phyloP scores from a whole-genome alignment of 2,329 filamentous ascomycete genomes.

The Tolypocladium tropicale region DNA sequence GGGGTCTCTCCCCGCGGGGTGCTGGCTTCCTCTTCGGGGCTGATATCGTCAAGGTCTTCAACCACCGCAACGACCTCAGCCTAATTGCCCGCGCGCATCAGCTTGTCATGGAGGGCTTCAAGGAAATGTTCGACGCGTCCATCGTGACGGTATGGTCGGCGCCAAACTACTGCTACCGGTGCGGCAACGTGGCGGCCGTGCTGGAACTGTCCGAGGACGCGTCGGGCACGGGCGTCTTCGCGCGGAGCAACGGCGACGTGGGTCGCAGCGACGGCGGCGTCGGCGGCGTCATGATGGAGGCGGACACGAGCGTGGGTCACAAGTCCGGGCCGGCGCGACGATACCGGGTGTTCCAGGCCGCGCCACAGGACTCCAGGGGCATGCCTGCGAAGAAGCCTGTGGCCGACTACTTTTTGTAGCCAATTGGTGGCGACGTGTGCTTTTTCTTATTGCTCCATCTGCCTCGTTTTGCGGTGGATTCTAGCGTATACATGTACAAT shows the following conservation, averaged over 20 bases:
- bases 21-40: constrained; percentile 93
- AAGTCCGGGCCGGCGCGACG: constrained; percentile 69
- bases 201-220: constrained; percentile 85
- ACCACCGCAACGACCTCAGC: constrained; percentile 84
- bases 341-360: constrained; percentile 93
- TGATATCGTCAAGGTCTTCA: constrained; percentile 93
- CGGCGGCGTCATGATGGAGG: constrained; percentile 38
- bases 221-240: constrained; percentile 59
- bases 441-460: neutral
- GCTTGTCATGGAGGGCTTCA: constrained; percentile 98
- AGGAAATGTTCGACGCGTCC: constrained; percentile 94
- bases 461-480: neutral
- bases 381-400: constrained; percentile 99
- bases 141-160: constrained; percentile 99
- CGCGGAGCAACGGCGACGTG: constrained; percentile 62
- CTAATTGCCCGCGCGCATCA: constrained; percentile 93
- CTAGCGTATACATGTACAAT: neutral
- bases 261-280: constrained; percentile 41
- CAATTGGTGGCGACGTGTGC: neutral
- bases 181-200: constrained; percentile 91
- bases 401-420: constrained; percentile 83
- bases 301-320: constrained; percentile 28
- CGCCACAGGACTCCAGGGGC: constrained; percentile 86
- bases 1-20: constrained; percentile 87
- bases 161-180: constrained; percentile 94